Conservation (phyloP, 257 asterid species). For the Misopates orontium region DNA sequence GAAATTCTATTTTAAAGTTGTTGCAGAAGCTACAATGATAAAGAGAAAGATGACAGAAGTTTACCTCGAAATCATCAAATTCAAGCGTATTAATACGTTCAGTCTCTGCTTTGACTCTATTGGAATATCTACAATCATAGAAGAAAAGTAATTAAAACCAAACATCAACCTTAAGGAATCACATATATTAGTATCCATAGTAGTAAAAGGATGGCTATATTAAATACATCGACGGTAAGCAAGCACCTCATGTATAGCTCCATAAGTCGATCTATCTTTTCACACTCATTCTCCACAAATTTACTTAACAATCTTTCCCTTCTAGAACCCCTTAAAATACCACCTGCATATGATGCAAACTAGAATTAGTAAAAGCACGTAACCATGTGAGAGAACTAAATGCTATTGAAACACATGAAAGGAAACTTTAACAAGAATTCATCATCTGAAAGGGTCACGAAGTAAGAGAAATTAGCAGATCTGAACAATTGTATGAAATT, state of each 20-base stretch:
- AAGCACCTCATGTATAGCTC: constrained; percentile 88
- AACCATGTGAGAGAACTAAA: constrained; percentile 6
- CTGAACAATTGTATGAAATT: not conserved
- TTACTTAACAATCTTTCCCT: constrained; percentile 88
- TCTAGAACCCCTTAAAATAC: constrained; percentile 93
- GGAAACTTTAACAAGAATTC: constrained; percentile 7
- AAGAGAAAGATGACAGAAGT: constrained; percentile 8
- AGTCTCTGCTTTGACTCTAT: constrained; percentile 79
- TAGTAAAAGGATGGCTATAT: constrained; percentile 3
- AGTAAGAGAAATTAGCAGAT: constrained; percentile 3
- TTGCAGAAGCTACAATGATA: constrained; percentile 12
- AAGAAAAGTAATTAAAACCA: constrained; percentile 15
- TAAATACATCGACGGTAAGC: constrained; percentile 12
- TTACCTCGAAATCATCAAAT: constrained; percentile 88
- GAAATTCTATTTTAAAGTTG: not conserved
- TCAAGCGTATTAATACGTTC: constrained; percentile 63
- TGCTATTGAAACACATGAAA: constrained; percentile 13
- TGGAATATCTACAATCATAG: constrained; percentile 59
- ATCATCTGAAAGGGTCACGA: constrained; percentile 11
- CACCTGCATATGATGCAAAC: constrained; percentile 52
- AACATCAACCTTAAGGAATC: constrained; percentile 15
- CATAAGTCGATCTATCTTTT: constrained; percentile 96
- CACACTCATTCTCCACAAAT: constrained; percentile 95
- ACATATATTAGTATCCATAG: constrained; percentile 1
- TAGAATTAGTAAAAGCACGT: constrained; percentile 21